phyloP scores from a whole-genome alignment of 495 filamentous ascomycete genomes.

The Amorphotheca resinae region DNA sequence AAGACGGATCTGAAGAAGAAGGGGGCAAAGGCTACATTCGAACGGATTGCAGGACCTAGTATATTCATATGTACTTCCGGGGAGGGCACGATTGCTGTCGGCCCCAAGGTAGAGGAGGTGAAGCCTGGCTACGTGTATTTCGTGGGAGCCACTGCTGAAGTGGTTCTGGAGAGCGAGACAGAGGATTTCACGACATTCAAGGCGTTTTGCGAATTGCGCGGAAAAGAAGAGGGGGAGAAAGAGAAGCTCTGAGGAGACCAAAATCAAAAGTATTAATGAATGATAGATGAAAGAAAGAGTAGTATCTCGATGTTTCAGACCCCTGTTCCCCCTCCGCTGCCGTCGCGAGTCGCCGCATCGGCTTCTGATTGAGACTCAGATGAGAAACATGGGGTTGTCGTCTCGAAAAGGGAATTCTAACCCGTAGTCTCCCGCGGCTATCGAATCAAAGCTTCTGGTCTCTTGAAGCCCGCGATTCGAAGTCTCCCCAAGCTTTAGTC shows the following conservation, averaged over 20 bases:
- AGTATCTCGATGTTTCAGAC: background rate
- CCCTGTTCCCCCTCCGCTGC: no score
- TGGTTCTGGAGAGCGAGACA: slow-evolving; percentile 53
- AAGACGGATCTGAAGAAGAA: slow-evolving; percentile 41
- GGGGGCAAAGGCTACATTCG: slow-evolving; percentile 48
- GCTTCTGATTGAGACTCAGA: no score
- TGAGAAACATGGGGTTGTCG: no score
- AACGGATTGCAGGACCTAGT: slow-evolving; percentile 46
- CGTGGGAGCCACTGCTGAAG: slow-evolving; percentile 64
- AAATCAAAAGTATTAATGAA: background rate
- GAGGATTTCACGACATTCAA: slow-evolving; percentile 79
- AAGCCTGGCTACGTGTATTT: slow-evolving; percentile 58
- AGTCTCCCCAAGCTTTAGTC: no score
- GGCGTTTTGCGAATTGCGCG: slow-evolving; percentile 82
- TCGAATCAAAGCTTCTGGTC: no score
- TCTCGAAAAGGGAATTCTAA: no score
- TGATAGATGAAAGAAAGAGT: background rate
- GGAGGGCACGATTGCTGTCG: slow-evolving; percentile 42
- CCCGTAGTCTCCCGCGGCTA: no score
- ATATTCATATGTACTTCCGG: slow-evolving; percentile 55
- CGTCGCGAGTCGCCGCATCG: background rate
- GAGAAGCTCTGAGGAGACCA: slow-evolving; percentile 16
- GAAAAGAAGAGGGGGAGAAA: slow-evolving; percentile 22
- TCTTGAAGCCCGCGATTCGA: no score
- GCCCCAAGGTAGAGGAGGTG: slow-evolving; percentile 39